Evolutionary conservation across 192 early-diverging fungal species (phyloP), one percentile per base, ranked within the genome.

Genomic region (Backusella tarrabulga): DNA sequence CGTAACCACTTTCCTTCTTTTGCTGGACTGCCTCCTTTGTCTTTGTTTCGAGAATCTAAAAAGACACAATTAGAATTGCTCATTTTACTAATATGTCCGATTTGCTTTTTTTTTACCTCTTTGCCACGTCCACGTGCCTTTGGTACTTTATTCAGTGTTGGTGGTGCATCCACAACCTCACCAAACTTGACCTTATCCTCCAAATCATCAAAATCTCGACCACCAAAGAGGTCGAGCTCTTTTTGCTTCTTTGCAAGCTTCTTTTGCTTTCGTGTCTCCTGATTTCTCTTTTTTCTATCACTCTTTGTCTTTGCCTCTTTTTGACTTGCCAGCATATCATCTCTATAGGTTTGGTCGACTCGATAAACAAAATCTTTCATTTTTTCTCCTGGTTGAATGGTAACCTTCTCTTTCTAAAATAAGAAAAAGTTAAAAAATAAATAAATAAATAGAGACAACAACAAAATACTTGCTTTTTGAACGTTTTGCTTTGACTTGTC

Each of bases 141-240:
- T 44, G 85, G 84, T 9, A 87, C 21, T 9, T 83, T 76, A 35
- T 79, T 87, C 21, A 90, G 46, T 0, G 68, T 77, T 1, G 89
- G 89, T 29, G 89, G 89, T 54, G 89, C 89, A 38, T 87, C 79
- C 0, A 80, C 89, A 14, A 88, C 83, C 40, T 90, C 89, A 70
- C 87, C 87, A 34, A 90, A 86, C 41, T 83, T 80, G 14, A 90
- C 80, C 26, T 84, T 80, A 67, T 90, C 89, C 52, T 85, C 52
- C 23, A 90, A 83, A 11, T 87, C 82, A 69, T 86, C 85, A 71
- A 82, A 90, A 63, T 90, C 86, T 32, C 80, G 80, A 69, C 73
- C 84, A 79, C 67, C 84, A 82, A 75, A 85, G 67, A 54, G 36
- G 0, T 77, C 76, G 19, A 46, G 19, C 7, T 34, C 71, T 50